These are phyloP conservation scores for Gastrodia elata DNA, from an alignment of 106 monocot genomes.

Conservation along the genomic window DNA sequence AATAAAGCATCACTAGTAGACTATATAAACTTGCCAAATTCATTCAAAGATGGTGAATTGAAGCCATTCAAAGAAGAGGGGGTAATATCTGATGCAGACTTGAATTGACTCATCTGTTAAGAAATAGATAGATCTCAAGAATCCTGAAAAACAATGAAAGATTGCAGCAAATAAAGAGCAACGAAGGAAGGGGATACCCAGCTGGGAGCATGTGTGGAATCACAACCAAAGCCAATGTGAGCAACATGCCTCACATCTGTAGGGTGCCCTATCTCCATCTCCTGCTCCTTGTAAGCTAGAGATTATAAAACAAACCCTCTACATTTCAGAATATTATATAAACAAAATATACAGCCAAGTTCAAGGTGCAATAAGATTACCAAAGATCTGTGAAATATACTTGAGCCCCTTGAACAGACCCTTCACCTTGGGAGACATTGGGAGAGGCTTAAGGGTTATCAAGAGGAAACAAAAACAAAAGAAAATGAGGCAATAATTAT, in stretches of 20 bases:
- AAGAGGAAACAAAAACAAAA: background rate
- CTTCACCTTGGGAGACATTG: conserved; percentile 52
- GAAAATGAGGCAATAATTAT: background rate
- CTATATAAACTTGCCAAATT: conserved; percentile 16
- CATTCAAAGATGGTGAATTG: background rate
- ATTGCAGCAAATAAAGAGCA: background rate
- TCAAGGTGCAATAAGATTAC: conserved; percentile 15
- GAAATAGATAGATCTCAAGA: background rate
- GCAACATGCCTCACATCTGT: conserved; percentile 79
- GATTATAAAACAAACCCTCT: background rate
- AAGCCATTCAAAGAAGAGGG: conserved; percentile 18
- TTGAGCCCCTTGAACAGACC: conserved; percentile 74
- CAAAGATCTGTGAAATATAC: conserved; percentile 55
- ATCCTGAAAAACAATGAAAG: background rate
- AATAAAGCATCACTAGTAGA: conserved; percentile 28
- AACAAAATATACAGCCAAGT: background rate
- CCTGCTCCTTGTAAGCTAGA: conserved; percentile 50
- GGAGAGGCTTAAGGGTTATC: background rate
- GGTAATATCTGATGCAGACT: conserved; percentile 38
- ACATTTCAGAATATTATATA: background rate
- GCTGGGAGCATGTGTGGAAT: conserved; percentile 41
- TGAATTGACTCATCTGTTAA: conserved; percentile 43
- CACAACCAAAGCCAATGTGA: conserved; percentile 54
- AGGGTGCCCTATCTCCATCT: conserved; percentile 71
- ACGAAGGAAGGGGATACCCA: conserved; percentile 31